Evolutionary conservation across 495 filamentous ascomycete genomes (phyloP), one percentile per base, ranked within the genome.

Genomic region (Aspergillus panamensis): DNA sequence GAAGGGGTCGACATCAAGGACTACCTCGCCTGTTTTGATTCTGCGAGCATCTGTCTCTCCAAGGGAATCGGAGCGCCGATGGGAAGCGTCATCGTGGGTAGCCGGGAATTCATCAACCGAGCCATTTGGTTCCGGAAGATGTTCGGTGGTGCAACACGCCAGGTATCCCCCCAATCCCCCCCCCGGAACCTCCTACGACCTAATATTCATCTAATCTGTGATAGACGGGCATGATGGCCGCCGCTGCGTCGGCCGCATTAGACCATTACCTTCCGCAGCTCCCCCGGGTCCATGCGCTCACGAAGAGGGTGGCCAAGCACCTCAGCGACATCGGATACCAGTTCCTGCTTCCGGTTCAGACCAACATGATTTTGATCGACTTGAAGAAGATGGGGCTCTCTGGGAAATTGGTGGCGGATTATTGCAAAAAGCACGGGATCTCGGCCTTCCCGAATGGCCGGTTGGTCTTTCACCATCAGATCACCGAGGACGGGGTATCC

Each of bases 351-450:
- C 83, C 84, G 1, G 85, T 87, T 0, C 82, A 92, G 60, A 92
- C 89, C 42, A 92, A 93, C 67, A 91, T 92, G 84, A 82, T 90
- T 33, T 91, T 88, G 85, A 53, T 92, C 17, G 85, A 91, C 71
- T 66, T 92, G 39, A 79, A 82, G 29, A 75, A 60, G 13, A 61
- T 65, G 6, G 73, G 77, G 0, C 73, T 85, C 53, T 60, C 65
- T 5, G 55, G 42, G 10, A 73, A 79, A 45, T 68, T 66, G 31
- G 76, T 87, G 32, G 72, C 78, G 17, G 69, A 75, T 54, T 65
- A 81, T 14, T 81, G 75, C 9, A 69, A 73, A 62, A 75, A 81
- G 59, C 70, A 73, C 17, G 87, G 87, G 0, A 49, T 89, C 42
- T 81, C 68, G 57, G 35, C 86, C 0, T 61, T 75, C 55, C 58